These are phyloP conservation scores for Aschersonia sp. DNA, from an alignment of 2,329 filamentous ascomycete species.

Conservation along the genomic window DNA sequence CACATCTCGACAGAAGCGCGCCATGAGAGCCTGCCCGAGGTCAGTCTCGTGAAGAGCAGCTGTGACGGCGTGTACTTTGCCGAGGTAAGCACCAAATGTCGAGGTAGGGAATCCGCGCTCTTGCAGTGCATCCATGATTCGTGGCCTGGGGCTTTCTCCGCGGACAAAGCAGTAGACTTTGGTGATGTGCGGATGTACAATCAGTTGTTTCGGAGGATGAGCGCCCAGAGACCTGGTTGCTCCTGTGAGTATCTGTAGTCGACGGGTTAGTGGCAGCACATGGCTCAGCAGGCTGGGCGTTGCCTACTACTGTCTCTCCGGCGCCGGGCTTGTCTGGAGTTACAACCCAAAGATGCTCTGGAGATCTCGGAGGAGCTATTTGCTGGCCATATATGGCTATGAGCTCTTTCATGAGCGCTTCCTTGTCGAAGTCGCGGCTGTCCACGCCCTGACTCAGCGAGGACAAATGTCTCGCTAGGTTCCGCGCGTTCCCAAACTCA, in stretches of 20 bases:
- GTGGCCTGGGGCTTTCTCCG: slow-evolving; percentile 10
- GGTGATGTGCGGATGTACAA: slow-evolving; percentile 37
- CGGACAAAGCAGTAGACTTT: slow-evolving; percentile 38
- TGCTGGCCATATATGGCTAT: slow-evolving; percentile 5
- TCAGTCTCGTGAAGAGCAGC: background rate
- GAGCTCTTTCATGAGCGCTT: slow-evolving; percentile 12
- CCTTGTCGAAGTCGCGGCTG: slow-evolving; percentile 13
- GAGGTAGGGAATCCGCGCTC: background rate
- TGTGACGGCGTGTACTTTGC: background rate
- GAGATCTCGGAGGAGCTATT: background rate
- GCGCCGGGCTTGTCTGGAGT: slow-evolving; percentile 7
- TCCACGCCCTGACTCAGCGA: background rate
- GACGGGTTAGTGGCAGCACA: slow-evolving; percentile 3
- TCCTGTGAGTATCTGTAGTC: slow-evolving; percentile 33
- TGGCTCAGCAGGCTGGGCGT: background rate
- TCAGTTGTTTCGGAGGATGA: slow-evolving; percentile 44
- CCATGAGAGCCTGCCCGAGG: background rate
- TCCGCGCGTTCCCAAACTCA: slow-evolving; percentile 24
- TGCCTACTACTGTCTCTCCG: slow-evolving; percentile 13
- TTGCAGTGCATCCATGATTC: background rate
- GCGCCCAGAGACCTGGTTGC: slow-evolving; percentile 50
- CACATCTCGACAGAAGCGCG: background rate
- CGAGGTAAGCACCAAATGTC: background rate
- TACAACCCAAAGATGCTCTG: slow-evolving; percentile 2
- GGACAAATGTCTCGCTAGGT: slow-evolving; percentile 2